Percentiles rank a stretch among this genome's conserved stretches.
phyloP scores from a whole-genome alignment of 148 eudicot species.

The Rhododendron mucronatum region DNA sequence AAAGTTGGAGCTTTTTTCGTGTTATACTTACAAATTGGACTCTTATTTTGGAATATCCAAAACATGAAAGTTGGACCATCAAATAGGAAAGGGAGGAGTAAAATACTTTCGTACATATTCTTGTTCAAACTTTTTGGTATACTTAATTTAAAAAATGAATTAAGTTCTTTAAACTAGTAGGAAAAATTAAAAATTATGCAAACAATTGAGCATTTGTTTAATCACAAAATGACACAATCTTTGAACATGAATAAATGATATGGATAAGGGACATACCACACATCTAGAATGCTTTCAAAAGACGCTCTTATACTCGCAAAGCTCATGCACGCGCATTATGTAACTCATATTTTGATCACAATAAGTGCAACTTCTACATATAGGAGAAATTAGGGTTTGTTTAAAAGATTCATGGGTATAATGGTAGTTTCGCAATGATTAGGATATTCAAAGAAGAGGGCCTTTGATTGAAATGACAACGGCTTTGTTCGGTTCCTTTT shows the following conservation, averaged over 20 bases:
- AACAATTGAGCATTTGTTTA: too few species aligned
- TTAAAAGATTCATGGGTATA: background rate
- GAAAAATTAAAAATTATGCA: too few species aligned
- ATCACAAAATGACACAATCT: background rate
- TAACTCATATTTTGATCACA: background rate
- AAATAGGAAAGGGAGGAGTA: background rate
- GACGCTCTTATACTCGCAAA: background rate
- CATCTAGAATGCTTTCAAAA: background rate
- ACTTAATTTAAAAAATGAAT: too few species aligned
- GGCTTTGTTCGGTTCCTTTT: too few species aligned
- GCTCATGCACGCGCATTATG: background rate
- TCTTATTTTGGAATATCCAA: too few species aligned
- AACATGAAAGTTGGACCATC: background rate
- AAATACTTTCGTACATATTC: too few species aligned
- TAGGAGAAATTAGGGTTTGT: too few species aligned
- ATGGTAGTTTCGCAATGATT: background rate
- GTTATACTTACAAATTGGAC: background rate
- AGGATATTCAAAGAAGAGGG: background rate
- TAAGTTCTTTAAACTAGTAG: background rate
- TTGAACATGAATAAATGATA: background rate
- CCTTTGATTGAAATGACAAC: constrained; percentile 45
- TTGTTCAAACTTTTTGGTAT: background rate
- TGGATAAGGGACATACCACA: background rate
- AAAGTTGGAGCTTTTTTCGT: background rate
- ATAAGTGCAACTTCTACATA: background rate